Percentiles rank a stretch among this genome's conserved stretches.
phyloP scores from a whole-genome alignment of 2,329 filamentous ascomycete species.

The Colletotrichum nymphaeae region DNA sequence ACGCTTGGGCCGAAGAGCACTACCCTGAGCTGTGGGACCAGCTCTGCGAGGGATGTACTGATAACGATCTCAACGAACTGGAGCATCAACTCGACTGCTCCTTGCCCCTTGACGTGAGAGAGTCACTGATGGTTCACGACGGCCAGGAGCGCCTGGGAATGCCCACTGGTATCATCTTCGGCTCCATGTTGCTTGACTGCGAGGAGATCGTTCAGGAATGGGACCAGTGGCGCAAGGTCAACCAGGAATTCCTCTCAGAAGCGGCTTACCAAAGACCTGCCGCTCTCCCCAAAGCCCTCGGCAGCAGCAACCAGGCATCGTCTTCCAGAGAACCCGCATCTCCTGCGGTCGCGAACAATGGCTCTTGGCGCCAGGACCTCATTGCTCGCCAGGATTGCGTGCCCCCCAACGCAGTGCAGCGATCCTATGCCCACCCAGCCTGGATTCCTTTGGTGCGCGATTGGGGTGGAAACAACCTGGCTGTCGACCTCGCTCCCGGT shows the following conservation, averaged over 20 bases:
- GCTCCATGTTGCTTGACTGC: conserved; percentile 95
- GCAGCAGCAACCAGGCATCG: conserved; percentile 73
- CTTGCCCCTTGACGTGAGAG: conserved; percentile 90
- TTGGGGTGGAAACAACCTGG: conserved; percentile 98
- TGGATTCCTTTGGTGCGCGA: conserved; percentile 98
- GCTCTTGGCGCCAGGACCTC: conserved; percentile 87
- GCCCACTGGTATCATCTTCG: conserved; percentile 93
- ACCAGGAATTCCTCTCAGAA: conserved; percentile 84
- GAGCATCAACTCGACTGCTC: conserved; percentile 97
- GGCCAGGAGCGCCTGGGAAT: conserved; percentile 95
- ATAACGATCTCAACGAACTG: conserved; percentile 95
- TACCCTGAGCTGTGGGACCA: conserved; percentile 96
- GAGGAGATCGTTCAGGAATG: conserved; percentile 98
- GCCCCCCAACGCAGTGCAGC: conserved; percentile 87
- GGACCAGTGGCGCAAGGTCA: conserved; percentile 95
- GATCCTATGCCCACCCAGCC: conserved; percentile 89
- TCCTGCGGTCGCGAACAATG: conserved; percentile 63
- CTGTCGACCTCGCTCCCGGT: conserved; percentile 91
- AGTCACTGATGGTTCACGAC: conserved; percentile 91
- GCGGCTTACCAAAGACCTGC: conserved; percentile 68
- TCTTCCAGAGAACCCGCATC: conserved; percentile 69
- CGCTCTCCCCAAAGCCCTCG: conserved; percentile 77
- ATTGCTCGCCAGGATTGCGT: conserved; percentile 88
- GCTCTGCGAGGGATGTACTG: conserved; percentile 89
- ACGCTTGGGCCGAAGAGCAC: conserved; percentile 92